These are phyloP conservation scores for Eremochloa ophiuroides DNA, from an alignment of 176 grass and related monocot species.

Conservation along the genomic window DNA sequence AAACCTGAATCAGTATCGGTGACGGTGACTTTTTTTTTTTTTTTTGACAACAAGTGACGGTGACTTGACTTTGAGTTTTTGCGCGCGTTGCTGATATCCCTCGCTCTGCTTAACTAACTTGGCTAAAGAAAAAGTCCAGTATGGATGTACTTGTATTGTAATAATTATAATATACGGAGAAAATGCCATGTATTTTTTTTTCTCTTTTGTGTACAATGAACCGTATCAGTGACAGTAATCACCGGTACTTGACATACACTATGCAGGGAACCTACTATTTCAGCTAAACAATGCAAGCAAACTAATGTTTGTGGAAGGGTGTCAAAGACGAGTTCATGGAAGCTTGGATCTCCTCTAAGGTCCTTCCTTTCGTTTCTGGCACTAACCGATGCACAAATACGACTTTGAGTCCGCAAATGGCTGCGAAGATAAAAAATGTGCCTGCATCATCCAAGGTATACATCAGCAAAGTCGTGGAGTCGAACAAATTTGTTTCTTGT, in stretches of 20 bases:
- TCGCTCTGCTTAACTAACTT: too few species aligned
- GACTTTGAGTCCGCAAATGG: constrained; percentile 54
- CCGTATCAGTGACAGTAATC: neutral
- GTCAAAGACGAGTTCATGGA: constrained; percentile 50
- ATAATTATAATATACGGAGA: neutral
- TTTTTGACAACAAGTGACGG: too few species aligned
- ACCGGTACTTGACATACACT: neutral
- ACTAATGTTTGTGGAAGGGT: neutral
- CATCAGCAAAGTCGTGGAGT: neutral
- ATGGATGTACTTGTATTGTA: neutral
- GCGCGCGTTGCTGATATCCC: too few species aligned
- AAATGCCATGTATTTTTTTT: neutral
- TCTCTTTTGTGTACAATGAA: neutral
- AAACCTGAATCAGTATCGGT: too few species aligned
- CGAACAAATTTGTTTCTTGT: too few species aligned
- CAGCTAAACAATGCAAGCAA: neutral
- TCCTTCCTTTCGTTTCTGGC: constrained; percentile 81
- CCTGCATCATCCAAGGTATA: constrained; percentile 32
- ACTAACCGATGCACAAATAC: constrained; percentile 64
- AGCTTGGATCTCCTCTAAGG: constrained; percentile 81
- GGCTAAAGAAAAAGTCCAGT: too few species aligned
- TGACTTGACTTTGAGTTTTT: neutral
- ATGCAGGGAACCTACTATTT: neutral
- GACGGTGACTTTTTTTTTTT: too few species aligned
- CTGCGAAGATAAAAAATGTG: constrained; percentile 72